These are phyloP conservation scores for Plectranthus barbatus DNA, from an alignment of 257 asterid species.

Conservation along the genomic window DNA sequence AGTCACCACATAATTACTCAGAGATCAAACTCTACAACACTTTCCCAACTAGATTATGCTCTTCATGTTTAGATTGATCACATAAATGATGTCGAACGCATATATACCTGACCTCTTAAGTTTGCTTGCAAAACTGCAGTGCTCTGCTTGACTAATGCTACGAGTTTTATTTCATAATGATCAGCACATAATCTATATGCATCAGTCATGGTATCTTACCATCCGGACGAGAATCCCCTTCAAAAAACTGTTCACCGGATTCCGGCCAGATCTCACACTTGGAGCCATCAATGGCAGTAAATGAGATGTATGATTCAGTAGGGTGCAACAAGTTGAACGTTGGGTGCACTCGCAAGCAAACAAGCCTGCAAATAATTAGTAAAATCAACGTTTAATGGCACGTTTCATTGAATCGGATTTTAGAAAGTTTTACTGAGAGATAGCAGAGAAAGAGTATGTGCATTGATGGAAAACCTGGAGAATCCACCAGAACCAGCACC, in stretches of 20 bases:
- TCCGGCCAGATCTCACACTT: conserved; percentile 72
- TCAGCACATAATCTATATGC: background rate
- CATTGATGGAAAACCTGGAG: conserved; percentile 46
- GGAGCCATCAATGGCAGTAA: conserved; percentile 60
- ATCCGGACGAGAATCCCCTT: conserved; percentile 60
- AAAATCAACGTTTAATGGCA: background rate
- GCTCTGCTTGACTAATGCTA: background rate
- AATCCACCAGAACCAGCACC: conserved; percentile 97
- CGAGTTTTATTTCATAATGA: background rate
- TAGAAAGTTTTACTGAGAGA: background rate
- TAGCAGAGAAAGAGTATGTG: background rate
- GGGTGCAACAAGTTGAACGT: conserved; percentile 63
- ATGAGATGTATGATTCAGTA: conserved; percentile 53
- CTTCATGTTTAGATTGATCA: background rate
- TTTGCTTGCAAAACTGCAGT: too few relatives aligned
- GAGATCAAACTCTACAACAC: background rate
- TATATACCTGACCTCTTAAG: too few relatives aligned
- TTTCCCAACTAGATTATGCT: background rate
- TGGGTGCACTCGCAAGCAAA: conserved; percentile 88
- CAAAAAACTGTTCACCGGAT: conserved; percentile 46
- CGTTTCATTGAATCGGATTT: background rate
- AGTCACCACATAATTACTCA: background rate
- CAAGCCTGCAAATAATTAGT: conserved; percentile 46
- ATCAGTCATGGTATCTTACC: conserved; percentile 28
- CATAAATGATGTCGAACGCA: background rate